Percentiles rank a stretch among this genome's conserved stretches.
phyloP scores from a whole-genome alignment of 164 flowering plant genomes.

The Echeveria elegans region DNA sequence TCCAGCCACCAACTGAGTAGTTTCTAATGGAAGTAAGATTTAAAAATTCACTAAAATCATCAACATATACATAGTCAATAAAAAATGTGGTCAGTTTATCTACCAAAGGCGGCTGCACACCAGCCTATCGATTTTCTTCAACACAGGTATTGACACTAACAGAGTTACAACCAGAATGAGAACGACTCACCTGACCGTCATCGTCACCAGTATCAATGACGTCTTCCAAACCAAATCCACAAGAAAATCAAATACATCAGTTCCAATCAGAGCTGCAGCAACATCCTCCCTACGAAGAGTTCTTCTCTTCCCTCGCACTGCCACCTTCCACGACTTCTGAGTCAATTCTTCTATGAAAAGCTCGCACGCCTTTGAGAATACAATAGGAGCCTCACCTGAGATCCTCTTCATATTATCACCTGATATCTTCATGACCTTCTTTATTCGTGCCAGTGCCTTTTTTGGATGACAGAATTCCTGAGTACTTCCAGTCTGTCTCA shows the following conservation, averaged over 20 bases:
- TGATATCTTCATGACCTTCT: constrained; percentile 74
- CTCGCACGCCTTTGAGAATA: constrained; percentile 66
- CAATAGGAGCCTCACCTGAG: constrained; percentile 69
- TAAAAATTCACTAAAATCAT: too few species aligned
- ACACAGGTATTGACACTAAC: too few species aligned
- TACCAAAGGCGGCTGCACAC: too few species aligned
- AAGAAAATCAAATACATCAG: constrained; percentile 64
- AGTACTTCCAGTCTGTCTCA: constrained; percentile 54
- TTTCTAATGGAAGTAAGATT: too few species aligned
- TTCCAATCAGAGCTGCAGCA: constrained; percentile 37
- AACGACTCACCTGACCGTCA: not conserved
- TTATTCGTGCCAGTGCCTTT: constrained; percentile 59
- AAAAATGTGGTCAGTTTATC: too few species aligned
- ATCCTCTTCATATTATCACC: constrained; percentile 67
- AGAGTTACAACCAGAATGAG: not conserved
- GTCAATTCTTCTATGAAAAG: constrained; percentile 58
- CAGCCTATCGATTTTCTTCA: not conserved
- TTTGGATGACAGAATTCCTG: constrained; percentile 31
- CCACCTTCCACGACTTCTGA: constrained; percentile 46
- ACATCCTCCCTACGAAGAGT: constrained; percentile 56
- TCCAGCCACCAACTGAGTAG: too few species aligned
- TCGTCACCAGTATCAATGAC: too few species aligned
- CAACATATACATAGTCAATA: too few species aligned
- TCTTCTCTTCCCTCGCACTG: constrained; percentile 54
- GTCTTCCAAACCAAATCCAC: constrained; percentile 31